Evolutionary conservation across 352 stramenopile species (phyloP), one percentile per base, ranked within the genome.

Genomic region (Globisporangium radiosum): DNA sequence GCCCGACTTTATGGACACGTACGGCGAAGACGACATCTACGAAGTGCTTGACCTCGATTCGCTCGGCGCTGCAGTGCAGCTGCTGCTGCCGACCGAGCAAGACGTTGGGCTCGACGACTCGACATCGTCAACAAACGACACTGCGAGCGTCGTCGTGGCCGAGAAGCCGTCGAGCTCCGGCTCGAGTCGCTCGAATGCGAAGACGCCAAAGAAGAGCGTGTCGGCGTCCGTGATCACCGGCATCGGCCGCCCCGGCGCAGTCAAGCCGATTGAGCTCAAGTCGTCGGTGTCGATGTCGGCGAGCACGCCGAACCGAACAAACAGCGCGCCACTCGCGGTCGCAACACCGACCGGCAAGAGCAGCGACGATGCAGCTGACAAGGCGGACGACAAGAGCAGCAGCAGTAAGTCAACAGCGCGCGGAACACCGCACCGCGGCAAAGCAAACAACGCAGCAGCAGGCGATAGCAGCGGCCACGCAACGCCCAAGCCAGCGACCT

Each of bases 11-110:
- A 86, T 97, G 66, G 90, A 97, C 59, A 96, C 78, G 37, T 94
- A 94, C 59, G 83, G 69, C 45, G 84, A 95, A 11, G 87, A 95
- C 61, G 86, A 97, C 55, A 87, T 99, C 62, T 99, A 99, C 75
- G 97, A 99, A 65, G 55, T 71, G 33, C 75, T 99, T 25, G 95
- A 98, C 56, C 77, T 99, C 7, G 95, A 98, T 55, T 97, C 68
- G 36, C 72, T 94, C 8, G 83, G 83, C 39, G 79, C 84, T 17
- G 72, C 84, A 51, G 83, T 86, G 54, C 80, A 90, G 39, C 78
- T 92, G 47, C 76, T 71, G 11, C 53, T 92, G 37, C 82, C 82
- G 9, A 88, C 80, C 2, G 82, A 89, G 49, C 75, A 86, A 58
- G 82, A 92, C 40, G 62, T 90, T 9, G 82, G 80, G 0, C 68